Evolutionary conservation across 805 yeast genomes (phyloP).

Genomic region (Wickerhamomyces xylosicus): DNA sequence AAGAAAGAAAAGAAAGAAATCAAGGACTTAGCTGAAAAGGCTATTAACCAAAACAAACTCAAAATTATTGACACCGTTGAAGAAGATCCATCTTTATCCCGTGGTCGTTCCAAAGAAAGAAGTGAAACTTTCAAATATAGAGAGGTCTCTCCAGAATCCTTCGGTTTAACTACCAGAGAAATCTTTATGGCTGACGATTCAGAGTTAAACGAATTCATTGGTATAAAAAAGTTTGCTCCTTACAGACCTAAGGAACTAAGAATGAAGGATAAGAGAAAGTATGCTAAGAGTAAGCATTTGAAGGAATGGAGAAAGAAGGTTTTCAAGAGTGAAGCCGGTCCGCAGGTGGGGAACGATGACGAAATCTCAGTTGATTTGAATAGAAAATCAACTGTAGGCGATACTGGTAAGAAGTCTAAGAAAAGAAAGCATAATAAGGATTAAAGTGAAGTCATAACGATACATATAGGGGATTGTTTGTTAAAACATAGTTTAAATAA

Average conservation of each 20-base stretch:
- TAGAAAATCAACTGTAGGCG: slow-evolving; percentile 1
- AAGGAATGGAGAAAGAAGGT: slow-evolving; percentile 85
- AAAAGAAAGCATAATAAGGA: slow-evolving; percentile 5
- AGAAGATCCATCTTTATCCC: slow-evolving; percentile 10
- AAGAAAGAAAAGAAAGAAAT: slow-evolving; percentile 55
- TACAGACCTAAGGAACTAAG: slow-evolving; percentile 69
- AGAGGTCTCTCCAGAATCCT: slow-evolving; percentile 91
- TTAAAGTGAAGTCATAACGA: too few species aligned
- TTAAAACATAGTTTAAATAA: too few species aligned
- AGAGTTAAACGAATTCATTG: slow-evolving; percentile 74
- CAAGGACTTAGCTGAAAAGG: slow-evolving; percentile 59
- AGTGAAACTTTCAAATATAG: slow-evolving; percentile 67
- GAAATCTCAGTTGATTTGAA: slow-evolving; percentile 17
- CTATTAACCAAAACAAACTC: slow-evolving; percentile 66
- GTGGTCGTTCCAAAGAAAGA: slow-evolving; percentile 40
- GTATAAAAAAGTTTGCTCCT: slow-evolving; percentile 89
- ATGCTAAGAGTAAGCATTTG: slow-evolving; percentile 69
- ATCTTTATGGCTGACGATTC: slow-evolving; percentile 84
- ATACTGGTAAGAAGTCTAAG: neutral
- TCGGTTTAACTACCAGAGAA: slow-evolving; percentile 78
- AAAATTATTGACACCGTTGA: slow-evolving; percentile 62
- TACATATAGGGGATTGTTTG: too few species aligned
- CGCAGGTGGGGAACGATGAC: slow-evolving; percentile 15
- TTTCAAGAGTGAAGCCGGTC: slow-evolving; percentile 53
- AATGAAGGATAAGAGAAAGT: slow-evolving; percentile 73